Base-by-base conservation (phyloP, 805 yeast species). In the Ogataea kodamae region DNA sequence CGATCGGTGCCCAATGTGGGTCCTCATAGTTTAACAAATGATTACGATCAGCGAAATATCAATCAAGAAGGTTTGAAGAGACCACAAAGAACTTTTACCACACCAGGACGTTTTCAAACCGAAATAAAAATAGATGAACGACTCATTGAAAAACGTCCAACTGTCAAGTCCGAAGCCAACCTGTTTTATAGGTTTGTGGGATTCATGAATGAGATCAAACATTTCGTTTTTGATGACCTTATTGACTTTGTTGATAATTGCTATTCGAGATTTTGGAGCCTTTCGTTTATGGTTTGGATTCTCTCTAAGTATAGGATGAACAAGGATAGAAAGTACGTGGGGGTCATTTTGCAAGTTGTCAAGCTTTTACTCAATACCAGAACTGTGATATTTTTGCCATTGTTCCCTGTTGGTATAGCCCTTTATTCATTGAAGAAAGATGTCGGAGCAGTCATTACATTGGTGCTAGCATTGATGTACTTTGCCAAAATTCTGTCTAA, bases 401-500 rank as follows among this genome's bases (percentile, higher is more conserved):
- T 40, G 13, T 40, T 40, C 29, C 44, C 44, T 6, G 44, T 40
- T 13, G 44, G 44, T 9, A 34, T 40, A 11, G 44, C 30, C 9
- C 28, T 40, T 7, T 40, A 40, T 22, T 40, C 44, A 18, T 22
- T 30, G 9, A 32, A 40, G 13, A 12, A n/a, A 8, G 40, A 40
- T 22, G 24, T 33, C 13, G 44, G 44, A n/a, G 40, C 44, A 9
- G 39, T 40, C 5, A 28, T 40, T 26, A 40, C 44, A 5, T 29
- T 40, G 16, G 39, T 40, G 14, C n/a, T 40, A 22, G 44, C 44
- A 12, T 20, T 40, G 27, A 40, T 40, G 44, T 40, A 40, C 27
- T 40, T 40, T 24, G 44, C 44, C 20, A 40, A 40, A 16, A 40
- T 40, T 12, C 32, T 40, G 13, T 40, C 44, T 18, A 40, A 40